Base-by-base conservation (phyloP, 2,329 filamentous ascomycete species). In the Ophiostoma australiae region DNA sequence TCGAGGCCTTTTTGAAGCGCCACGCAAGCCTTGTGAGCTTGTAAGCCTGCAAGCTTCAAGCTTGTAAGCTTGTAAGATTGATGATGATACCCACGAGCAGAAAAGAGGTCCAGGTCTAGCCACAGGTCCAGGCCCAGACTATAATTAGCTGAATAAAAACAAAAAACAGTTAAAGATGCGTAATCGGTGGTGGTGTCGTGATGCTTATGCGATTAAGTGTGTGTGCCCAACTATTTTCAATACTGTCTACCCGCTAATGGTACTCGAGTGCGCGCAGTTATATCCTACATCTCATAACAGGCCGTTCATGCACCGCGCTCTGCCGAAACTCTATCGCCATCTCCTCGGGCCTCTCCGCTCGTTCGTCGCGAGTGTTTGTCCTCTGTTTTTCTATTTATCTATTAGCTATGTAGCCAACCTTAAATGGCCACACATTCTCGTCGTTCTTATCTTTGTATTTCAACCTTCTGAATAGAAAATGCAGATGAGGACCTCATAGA, bases 1-100 rank as follows among this genome's bases (percentile, higher is more conserved):
- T 72, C 8, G 67, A 63, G 1, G 67, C 66, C 1, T 72, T 72
- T 33, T 39, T 72, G 37, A 35, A 69, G 69, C 69, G 71, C n/a
- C 67, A 72, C 63, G 71, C 69, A 4, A 37, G 13, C n/a, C 63
- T 72, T 61, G 71, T 72, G 67, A 31, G 69, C n/a, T 67, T 72
- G 31, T 44, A 41, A 58, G 52, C 4, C 15, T 41, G 37, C 6
- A 17, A 8, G 10, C 58, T 72, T 61, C 6, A 17, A 7, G 10
- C 58, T 72, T 61, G 71, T 70, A 61, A 27, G 69, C 17, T 69
- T 72, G 31, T 35, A 41, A 58, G 52, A 20, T 23, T 48, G 44
- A 27, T 58, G 48, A 58, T 27, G 39, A 52, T 35, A 66, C 41
- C 41, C 61, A 66, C 11, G 39, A 44, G 11, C 20, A 39, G n/a